Evolutionary conservation across 2,329 filamentous ascomycete species (phyloP), one percentile per base, ranked within the genome.

Genomic region (Calonectria pauciramosa): DNA sequence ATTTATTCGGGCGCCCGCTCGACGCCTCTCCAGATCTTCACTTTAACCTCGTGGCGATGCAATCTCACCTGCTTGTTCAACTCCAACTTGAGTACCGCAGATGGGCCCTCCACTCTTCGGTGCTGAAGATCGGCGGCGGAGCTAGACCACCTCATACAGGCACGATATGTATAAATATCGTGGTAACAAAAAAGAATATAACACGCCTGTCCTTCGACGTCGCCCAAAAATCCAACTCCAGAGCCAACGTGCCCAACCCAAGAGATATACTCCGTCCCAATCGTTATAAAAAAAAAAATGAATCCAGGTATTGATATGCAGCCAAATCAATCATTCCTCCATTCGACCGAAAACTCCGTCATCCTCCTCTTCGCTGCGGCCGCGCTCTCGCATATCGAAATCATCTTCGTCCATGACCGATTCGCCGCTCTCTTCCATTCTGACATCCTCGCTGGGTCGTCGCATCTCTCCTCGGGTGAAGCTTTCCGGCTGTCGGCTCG

Each of bases 301-400:
- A 72, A 79, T 74, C 77, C 78, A 72, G 79, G 75, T 78, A 77
- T 73, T 77, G 73, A 76, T 81, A 78, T 78, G 67, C 73, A 76
- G 76, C 78, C 54, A 60, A 41, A 70, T 69, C 77, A 77, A 77
- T 87, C 89, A 97, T 85, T 98, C 95, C 86, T 99, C 97, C 96
- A 99, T 99, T 79, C 92, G 92, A 72, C 96, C 96, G 88, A 99
- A 99, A 81, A 99, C 94, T 82, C 96, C 96, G 78, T 98, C 96
- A 79, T 99, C 96, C 76, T 98, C 96, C 80, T 98, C 96, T 80
- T 97, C 95, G 84, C 93, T 94, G 76, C 94, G 91, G 66, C 91
- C 91, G 70, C 91, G 90, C 65, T 89, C 90, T 70, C 87, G 89
- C 79, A 87, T 86, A 81, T 92, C 92, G 73, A 93, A 91, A 75